Evolutionary conservation across 2,329 filamentous ascomycete species (phyloP).

Genomic region (Fusarium oxysporum): DNA sequence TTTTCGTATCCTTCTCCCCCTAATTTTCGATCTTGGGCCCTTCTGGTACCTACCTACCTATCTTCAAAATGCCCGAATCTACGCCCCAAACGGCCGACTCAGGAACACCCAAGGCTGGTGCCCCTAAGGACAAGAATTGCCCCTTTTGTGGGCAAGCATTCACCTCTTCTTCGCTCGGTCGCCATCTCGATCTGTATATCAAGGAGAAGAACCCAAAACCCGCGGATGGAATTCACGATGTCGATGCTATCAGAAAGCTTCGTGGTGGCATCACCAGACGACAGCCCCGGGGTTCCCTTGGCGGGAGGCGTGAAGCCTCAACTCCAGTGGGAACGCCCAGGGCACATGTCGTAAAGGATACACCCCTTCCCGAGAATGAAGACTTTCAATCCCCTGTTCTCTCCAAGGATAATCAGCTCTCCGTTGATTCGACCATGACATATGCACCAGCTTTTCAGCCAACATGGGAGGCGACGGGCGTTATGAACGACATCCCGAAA

Average conservation of each 20-base stretch:
- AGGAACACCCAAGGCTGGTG: conserved; percentile 53
- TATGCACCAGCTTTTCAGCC: conserved; percentile 65
- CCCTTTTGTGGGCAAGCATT: conserved; percentile 91
- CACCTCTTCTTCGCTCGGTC: conserved; percentile 91
- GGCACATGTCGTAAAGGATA: conserved; percentile 54
- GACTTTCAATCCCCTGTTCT: conserved; percentile 53
- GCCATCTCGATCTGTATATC: conserved; percentile 94
- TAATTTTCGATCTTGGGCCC: conserved; percentile 20
- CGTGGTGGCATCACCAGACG: conserved; percentile 88
- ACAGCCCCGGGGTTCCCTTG: conserved; percentile 76
- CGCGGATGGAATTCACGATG: conserved; percentile 87
- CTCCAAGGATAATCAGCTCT: conserved; percentile 57
- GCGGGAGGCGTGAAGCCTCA: conserved; percentile 68
- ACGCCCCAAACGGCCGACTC: conserved; percentile 52
- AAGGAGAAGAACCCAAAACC: conserved; percentile 92
- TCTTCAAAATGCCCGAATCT: conserved; percentile 50
- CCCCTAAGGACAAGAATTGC: conserved; percentile 87
- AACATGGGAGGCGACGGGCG: conserved; percentile 81
- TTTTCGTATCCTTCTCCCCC: conserved; percentile 20
- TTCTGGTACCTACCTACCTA: not conserved
- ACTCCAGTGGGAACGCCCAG: conserved; percentile 66
- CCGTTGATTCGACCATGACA: conserved; percentile 62
- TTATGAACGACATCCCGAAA: conserved; percentile 77
- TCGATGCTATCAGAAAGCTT: conserved; percentile 87
- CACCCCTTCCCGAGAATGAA: conserved; percentile 54